Evolutionary conservation across 2,329 filamentous ascomycete genomes (phyloP), one percentile per base, ranked within the genome.

Genomic region (Dothidotthia symphoricarpi): DNA sequence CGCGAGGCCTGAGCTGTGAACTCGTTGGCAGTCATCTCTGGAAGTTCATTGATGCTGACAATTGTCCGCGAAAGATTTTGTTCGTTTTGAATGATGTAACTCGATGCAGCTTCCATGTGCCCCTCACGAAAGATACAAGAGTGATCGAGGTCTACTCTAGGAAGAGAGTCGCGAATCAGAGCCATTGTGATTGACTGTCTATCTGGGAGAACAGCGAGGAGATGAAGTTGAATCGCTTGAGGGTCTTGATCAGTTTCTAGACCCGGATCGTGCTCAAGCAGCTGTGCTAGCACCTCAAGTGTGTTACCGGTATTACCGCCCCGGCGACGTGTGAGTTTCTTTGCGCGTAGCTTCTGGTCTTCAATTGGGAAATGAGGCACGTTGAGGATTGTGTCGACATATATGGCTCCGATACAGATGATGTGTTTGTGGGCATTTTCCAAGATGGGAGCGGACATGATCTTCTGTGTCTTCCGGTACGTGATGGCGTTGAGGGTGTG

Each of bases 241-340:
- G 17, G 26, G 9, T 32, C 16, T 3, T 16, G 36, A 13, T 30
- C n/a, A 7, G 19, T 19, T 8, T 24, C 14, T 5, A 4, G 4
- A 13, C 35, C 8, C 13, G 40, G 19, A 15, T 34, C 27, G 12
- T 42, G 38, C 2, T 29, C 16, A 4, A 57, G 31, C 2, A 67
- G 73, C 59, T 88, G 82, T 45, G 80, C 74, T 16, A 89, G 69
- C 7, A 89, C 84, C 58, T 88, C 76, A 24, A 88, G 75, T 3
- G 79, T 78, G 60, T 89, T 89, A 16, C 81, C 77, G 46, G 82
- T 81, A 62, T 89, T 90, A 22, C 85, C 85, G 35, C 86, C 85
- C 16, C 84, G 77, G 19, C 85, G 78, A 28, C 75, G 74, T 24
- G 70, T 67, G 37, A 85, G 61, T 16, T 59, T 71, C 2, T 77